These are phyloP conservation scores for Euphorbia pulcherrima DNA, from an alignment of 345 rosid species.

Conservation along the genomic window DNA sequence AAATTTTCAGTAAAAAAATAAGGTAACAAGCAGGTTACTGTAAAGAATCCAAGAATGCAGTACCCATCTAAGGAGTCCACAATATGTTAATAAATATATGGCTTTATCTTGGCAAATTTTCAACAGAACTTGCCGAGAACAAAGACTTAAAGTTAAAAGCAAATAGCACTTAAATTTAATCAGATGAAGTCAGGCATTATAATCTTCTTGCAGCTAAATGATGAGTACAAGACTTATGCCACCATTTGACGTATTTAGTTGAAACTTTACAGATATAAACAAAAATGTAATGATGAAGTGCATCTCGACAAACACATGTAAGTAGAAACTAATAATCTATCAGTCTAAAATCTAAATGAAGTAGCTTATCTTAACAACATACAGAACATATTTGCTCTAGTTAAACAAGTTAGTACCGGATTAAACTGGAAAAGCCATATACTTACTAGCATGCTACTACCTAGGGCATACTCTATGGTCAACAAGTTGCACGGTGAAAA, in stretches of 20 bases:
- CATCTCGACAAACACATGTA: background rate
- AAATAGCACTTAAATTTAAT: background rate
- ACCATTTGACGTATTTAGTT: background rate
- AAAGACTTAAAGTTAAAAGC: background rate
- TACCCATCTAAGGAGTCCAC: background rate
- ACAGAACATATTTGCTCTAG: slow-evolving; percentile 4
- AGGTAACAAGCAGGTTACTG: background rate
- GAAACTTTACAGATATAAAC: background rate
- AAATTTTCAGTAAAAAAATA: background rate
- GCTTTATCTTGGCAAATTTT: background rate
- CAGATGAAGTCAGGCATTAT: background rate
- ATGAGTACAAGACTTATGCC: background rate
- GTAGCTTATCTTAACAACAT: background rate
- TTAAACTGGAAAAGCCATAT: background rate
- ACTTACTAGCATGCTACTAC: background rate
- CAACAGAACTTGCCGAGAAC: background rate
- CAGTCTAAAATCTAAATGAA: background rate
- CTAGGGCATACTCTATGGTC: background rate
- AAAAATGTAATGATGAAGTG: background rate
- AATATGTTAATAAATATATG: background rate
- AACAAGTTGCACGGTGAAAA: background rate
- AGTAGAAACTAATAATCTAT: background rate
- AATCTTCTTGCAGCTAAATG: background rate
- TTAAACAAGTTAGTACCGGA: background rate
- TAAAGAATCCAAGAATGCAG: background rate